phyloP scores from a whole-genome alignment of 2,329 filamentous ascomycete species.

The Sporothrix pseudoabietina region DNA sequence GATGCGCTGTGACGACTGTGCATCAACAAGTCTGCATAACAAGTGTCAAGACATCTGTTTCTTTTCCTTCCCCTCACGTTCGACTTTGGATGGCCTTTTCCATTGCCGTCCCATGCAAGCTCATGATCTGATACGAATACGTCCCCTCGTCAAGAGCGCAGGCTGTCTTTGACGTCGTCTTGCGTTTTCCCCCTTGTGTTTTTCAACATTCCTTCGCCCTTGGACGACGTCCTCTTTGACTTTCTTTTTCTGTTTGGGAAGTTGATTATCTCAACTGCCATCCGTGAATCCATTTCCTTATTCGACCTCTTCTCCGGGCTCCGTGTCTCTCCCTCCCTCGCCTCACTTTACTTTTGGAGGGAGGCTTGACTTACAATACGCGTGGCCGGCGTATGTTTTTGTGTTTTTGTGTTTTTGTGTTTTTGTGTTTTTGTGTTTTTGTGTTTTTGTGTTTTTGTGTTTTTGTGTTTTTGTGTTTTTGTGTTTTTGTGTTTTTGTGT shows the following conservation, averaged over 20 bases:
- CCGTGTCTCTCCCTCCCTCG: not conserved
- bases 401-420: too few species aligned
- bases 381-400: conserved; percentile 11
- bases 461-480: too few species aligned
- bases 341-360: not conserved
- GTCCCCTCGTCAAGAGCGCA: not conserved
- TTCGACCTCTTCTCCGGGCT: not conserved
- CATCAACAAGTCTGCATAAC: not conserved
- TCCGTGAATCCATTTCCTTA: conserved; percentile 5
- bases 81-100: conserved; percentile 4
- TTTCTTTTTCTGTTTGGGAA: not conserved
- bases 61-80: not conserved
- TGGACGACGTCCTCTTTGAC: not conserved
- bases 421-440: too few species aligned
- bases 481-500: too few species aligned
- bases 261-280: conserved; percentile 4
- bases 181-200: not conserved
- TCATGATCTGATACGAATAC: not conserved
- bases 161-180: not conserved
- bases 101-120: not conserved
- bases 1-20: not conserved
- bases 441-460: too few species aligned
- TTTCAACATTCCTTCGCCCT: conserved; percentile 17
- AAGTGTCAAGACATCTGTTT: not conserved
- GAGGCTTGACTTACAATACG: not conserved